Base-by-base conservation (phyloP, 805 yeast genomes). In the Pichia phayaonensis region DNA sequence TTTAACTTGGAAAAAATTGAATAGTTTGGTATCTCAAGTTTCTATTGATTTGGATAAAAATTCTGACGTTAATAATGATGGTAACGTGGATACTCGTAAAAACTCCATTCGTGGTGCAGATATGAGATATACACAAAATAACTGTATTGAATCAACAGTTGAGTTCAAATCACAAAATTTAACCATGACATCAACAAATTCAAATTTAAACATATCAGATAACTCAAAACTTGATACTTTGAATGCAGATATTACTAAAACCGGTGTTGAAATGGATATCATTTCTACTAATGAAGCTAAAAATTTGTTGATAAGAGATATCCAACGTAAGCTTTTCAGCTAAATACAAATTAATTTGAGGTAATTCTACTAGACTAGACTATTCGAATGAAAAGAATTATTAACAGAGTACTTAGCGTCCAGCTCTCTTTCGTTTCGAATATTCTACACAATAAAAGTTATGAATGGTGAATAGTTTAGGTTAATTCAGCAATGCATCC, bases 311-410 rank as follows among this genome's bases (percentile, higher is more conserved):
- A 16, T 58, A 0, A 38, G 49, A 15, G 57, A 59, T 18, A 24
- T 59, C 1, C 63, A 61, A 39, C 50, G 54, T 7, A 56, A 55
- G 11, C 48, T 61, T 18, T 60, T 61, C 45, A 42, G 43, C 7
- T 27, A 29, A 29, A 13, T 29, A n/a, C n/a, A n/a, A n/a, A n/a
- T n/a, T n/a, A n/a, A n/a, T n/a, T n/a, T n/a, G n/a, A n/a, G n/a
- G n/a, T n/a, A n/a, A n/a, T n/a, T n/a, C n/a, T n/a, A n/a, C n/a
- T n/a, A n/a, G n/a, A n/a, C n/a, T n/a, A n/a, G n/a, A n/a, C n/a
- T n/a, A n/a, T n/a, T n/a, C n/a, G n/a, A n/a, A n/a, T n/a, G n/a
- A n/a, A n/a, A n/a, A n/a, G n/a, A n/a, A n/a, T n/a, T n/a, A n/a
- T n/a, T n/a, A n/a, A n/a, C n/a, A n/a, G n/a, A n/a, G n/a, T n/a